A percentile compares a stretch with the other conserved stretches of the same genome.
Evolutionary conservation across 257 asterid species (phyloP).

Genomic region (Cordia subcordata): DNA sequence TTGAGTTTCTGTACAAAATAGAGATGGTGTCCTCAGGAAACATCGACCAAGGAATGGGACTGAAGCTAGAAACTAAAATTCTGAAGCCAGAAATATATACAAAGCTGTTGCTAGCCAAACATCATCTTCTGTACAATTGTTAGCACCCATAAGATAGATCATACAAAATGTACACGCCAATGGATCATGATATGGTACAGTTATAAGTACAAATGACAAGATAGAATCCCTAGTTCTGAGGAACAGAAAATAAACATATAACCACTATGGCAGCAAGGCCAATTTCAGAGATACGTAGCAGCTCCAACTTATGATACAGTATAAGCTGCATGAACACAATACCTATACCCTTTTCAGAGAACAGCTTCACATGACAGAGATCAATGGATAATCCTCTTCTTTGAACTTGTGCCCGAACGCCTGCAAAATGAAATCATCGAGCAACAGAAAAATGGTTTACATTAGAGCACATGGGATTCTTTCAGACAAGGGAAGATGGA

Average conservation of each 20-base stretch:
- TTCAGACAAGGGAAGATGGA: neutral
- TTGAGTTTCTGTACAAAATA: no score
- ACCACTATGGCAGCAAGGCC: slow-evolving; percentile 22
- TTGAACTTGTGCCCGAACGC: slow-evolving; percentile 58
- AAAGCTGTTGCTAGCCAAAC: slow-evolving; percentile 1
- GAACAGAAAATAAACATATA: slow-evolving; percentile 15
- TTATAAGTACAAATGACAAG: slow-evolving; percentile 32
- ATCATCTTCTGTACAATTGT: slow-evolving; percentile 30
- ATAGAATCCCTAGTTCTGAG: slow-evolving; percentile 24
- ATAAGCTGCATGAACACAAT: slow-evolving; percentile 7
- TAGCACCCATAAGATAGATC: neutral
- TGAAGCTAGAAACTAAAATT: neutral
- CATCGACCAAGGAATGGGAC: no score
- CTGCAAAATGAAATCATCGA: slow-evolving; percentile 35
- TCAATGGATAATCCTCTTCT: slow-evolving; percentile 47
- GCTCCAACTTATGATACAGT: slow-evolving; percentile 18
- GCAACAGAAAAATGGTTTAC: neutral
- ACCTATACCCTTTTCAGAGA: slow-evolving; percentile 1
- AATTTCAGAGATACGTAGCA: slow-evolving; percentile 22
- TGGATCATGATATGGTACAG: slow-evolving; percentile 16
- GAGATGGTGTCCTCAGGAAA: no score
- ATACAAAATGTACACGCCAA: slow-evolving; percentile 11
- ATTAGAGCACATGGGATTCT: neutral
- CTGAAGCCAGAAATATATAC: neutral
- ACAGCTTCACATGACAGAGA: neutral